A percentile compares a stretch with the other conserved stretches of the same genome.
Evolutionary conservation across 2,329 filamentous ascomycete species (phyloP).

Genomic region (Beauveria australis): DNA sequence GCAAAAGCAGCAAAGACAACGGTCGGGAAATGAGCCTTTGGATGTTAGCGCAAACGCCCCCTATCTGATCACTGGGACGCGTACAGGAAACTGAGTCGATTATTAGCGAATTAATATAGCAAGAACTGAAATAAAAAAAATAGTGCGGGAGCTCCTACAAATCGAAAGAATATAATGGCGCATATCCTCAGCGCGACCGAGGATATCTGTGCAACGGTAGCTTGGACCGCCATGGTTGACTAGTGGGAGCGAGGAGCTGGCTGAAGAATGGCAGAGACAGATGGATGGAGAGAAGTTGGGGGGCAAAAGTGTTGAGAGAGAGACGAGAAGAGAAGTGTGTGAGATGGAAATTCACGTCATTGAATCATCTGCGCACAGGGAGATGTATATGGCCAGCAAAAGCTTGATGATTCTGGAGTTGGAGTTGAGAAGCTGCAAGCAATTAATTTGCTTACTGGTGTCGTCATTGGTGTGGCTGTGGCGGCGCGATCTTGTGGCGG

Average conservation of each 20-base stretch:
- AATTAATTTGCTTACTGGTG: not conserved
- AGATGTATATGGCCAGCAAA: not conserved
- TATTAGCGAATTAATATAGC: constrained; percentile 11
- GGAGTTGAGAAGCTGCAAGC: not conserved
- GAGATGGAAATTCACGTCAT: constrained; percentile 1
- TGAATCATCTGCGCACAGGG: not conserved
- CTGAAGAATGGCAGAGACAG: not conserved
- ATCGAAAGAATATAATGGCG: constrained; percentile 28
- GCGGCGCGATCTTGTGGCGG: not conserved
- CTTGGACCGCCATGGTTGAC: constrained; percentile 23
- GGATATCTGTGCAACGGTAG: constrained; percentile 24
- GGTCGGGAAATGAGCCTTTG: constrained; percentile 37
- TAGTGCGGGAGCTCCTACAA: constrained; percentile 20
- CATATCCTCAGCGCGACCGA: constrained; percentile 30
- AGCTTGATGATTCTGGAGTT: not conserved
- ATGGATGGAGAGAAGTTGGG: not conserved
- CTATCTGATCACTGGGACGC: constrained; percentile 8
- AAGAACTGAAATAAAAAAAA: not conserved
- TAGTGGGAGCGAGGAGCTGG: not conserved
- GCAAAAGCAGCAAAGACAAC: constrained; percentile 54
- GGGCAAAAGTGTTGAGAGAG: not conserved
- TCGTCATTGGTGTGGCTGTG: constrained; percentile 1
- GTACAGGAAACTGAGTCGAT: constrained; percentile 27
- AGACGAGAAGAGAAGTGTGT: not conserved
- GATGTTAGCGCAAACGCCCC: constrained; percentile 8